Conservation (phyloP, 352 stramenopile species). For the Globisporangium splendens region DNA sequence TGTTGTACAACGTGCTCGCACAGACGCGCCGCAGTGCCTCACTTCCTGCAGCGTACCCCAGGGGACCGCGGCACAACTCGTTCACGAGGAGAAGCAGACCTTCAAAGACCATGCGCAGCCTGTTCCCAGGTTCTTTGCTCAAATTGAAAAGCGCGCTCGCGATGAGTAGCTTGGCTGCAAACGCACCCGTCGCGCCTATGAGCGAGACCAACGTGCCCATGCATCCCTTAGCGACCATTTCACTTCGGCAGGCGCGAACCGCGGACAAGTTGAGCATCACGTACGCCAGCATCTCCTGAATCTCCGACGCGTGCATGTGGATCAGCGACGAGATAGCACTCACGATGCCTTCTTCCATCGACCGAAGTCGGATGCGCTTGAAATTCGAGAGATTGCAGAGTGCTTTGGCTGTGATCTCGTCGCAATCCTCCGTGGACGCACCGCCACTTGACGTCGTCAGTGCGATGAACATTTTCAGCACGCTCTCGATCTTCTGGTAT, state of each 20-base stretch:
- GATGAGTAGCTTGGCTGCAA: slow-evolving; percentile 49
- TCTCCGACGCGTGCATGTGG: slow-evolving; percentile 32
- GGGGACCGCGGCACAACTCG: slow-evolving; percentile 34
- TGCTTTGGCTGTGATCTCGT: slow-evolving; percentile 64
- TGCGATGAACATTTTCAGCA: slow-evolving; percentile 72
- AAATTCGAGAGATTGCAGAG: slow-evolving; percentile 89
- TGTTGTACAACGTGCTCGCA: slow-evolving; percentile 63
- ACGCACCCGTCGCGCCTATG: slow-evolving; percentile 22
- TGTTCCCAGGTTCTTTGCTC: slow-evolving; percentile 64
- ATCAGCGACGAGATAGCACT: slow-evolving; percentile 61
- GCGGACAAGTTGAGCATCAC: slow-evolving; percentile 73
- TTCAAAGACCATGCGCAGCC: slow-evolving; percentile 75
- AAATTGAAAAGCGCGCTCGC: slow-evolving; percentile 60
- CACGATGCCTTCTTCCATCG: slow-evolving; percentile 89
- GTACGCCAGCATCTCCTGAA: slow-evolving; percentile 64
- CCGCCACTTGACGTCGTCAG: slow-evolving; percentile 43
- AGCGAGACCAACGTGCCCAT: slow-evolving; percentile 56
- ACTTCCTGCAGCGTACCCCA: slow-evolving; percentile 7
- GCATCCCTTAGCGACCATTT: slow-evolving; percentile 71
- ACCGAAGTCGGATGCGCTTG: slow-evolving; percentile 68
- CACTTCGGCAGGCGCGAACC: slow-evolving; percentile 49
- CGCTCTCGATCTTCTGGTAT: slow-evolving; percentile 85
- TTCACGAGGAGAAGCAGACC: slow-evolving; percentile 58
- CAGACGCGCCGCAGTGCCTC: slow-evolving; percentile 42
- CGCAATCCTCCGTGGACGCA: slow-evolving; percentile 31